Conservation (phyloP, 257 asterid species). For the Salvia splendens region DNA sequence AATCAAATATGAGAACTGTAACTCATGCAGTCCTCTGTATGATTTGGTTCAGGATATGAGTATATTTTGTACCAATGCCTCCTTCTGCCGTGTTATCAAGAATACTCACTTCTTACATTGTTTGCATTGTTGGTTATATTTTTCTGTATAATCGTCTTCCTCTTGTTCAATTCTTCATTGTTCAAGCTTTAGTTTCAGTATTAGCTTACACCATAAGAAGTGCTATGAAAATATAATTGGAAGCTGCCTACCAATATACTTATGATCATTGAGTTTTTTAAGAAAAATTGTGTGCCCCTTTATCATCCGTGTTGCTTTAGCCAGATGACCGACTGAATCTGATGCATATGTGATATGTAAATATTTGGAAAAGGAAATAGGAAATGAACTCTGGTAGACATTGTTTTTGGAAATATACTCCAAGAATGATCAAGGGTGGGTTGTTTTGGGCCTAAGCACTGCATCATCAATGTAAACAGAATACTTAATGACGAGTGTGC, state of each 20-base stretch:
- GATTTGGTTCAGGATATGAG: neutral
- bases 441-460: neutral
- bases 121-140: constrained; percentile 1
- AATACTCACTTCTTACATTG: neutral
- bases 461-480: neutral
- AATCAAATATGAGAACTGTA: neutral
- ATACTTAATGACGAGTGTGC: neutral
- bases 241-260: neutral
- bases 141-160: constrained; percentile 13
- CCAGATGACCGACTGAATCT: neutral
- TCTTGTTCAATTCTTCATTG: constrained; percentile 10
- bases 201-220: neutral
- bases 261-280: neutral
- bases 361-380: neutral
- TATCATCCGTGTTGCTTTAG: neutral
- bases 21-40: neutral
- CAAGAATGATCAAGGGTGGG: neutral
- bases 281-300: neutral
- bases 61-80: constrained; percentile 1
- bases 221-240: neutral
- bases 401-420: neutral
- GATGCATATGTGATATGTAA: neutral
- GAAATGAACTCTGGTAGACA: neutral
- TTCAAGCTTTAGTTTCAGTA: constrained; percentile 12
- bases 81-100: neutral